Evolutionary conservation across 2,329 filamentous ascomycete genomes (phyloP), one percentile per base, ranked within the genome.

Genomic region (Verticillium alfalfae): DNA sequence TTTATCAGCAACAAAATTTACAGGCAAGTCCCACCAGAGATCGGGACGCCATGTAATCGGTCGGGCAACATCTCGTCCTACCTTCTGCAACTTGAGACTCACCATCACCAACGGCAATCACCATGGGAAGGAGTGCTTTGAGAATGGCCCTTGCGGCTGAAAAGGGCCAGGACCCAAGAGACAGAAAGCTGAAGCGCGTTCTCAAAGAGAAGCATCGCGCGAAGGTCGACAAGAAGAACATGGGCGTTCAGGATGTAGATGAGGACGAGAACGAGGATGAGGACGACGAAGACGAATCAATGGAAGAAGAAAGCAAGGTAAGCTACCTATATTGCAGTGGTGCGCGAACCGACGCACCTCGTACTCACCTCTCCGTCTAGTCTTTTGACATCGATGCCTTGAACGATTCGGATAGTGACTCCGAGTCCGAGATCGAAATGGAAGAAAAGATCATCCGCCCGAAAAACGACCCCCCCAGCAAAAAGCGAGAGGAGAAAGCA

Each of bases 361-460:
- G 31, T 8, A 5, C 22, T 63, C 2, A 62, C 65, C 26, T 68
- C 58, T 67, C 26, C 60, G 22, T 56, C 16, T 59, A 18, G 41
- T 67, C 83, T 79, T 71, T 84, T 67, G 81, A 88, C 67, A 75
- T 83, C 62, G 79, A 81, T 13, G 84, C 77, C 57, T 76, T 88
- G 67, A 81, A 88, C 71, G 85, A 88, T 66, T 85, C 83, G 72
- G 85, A 88, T 64, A 78, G 76, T 64, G 69, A 73, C n/a, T 84
- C 81, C 45, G 89, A 95, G 67, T 89, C 90, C 65, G 88, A 89
- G 66, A 82, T 92, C 60, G 91, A 94, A 74, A 87, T 91, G 74
- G 90, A 94, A 73, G 86, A 87, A 72, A 91, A 89, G 78, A 79
- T 88, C 66, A 75, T 78, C 72, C 86, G 85, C 52, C 73, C 73